Evolutionary conservation across 257 asterid genomes (phyloP), one percentile per base, ranked within the genome.

Genomic region (Gentiana dahurica): DNA sequence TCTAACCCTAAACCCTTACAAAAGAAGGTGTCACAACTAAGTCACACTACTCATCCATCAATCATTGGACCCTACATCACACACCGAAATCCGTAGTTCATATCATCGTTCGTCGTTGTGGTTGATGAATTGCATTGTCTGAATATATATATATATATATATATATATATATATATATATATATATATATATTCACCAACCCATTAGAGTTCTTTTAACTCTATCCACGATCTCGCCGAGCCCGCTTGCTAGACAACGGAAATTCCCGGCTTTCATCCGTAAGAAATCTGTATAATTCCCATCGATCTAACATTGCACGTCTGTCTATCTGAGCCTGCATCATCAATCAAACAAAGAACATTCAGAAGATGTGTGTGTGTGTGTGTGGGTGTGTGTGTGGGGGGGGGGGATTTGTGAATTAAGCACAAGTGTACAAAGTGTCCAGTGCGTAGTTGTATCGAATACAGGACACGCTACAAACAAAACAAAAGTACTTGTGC

Each of bases 201-300:
- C 81, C 78, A 76, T 71, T 10, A 76, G 66, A 62, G 73, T 68
- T 55, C 66, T 68, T 52, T 59, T 72, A 6, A 76, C 81, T 34
- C 63, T 72, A 52, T 76, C 73, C 38, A 76, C 57, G 38, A 76
- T 76, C 51, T 70, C 71, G 7, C 33, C 65, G 60, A 41, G 81
- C 73, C 63, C 41, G 65, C 55, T 41, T 51, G 70, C 81, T 68
- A 12, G 73, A 67, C 35, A 72, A 63, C 12, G 78, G 81, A 53
- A 68, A 72, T 37, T 63, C 69, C 12, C 73, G 62, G 60, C 74
- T 69, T 57, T 78, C 84, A 50, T 71, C 81, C 68, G 74, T 67
- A 36, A 60, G 65, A 46, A 78, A 67, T 65, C 81, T 78, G 59
- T 78, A 78, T 2, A 78, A 72, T 54, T 78, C 84, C 84, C 84